phyloP scores from a whole-genome alignment of 2,329 filamentous ascomycete species.

The Sporothrix pallida region DNA sequence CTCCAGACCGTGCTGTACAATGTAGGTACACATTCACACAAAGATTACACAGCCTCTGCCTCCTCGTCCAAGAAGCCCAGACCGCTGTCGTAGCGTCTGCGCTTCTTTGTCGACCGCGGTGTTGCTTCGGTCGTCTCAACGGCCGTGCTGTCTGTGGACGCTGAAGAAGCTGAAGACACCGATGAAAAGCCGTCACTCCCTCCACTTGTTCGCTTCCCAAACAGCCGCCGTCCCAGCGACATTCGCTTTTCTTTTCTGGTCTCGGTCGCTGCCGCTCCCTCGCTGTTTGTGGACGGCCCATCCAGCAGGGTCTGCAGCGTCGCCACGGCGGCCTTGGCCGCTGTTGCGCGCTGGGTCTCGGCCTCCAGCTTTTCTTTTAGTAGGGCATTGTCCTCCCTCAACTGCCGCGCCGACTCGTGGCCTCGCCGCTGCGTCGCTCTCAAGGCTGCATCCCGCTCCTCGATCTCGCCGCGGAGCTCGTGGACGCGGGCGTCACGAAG shows the following conservation, averaged over 20 bases:
- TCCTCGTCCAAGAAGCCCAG: conserved; percentile 61
- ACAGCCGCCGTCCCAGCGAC: conserved; percentile 4
- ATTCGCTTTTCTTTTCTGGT: neutral
- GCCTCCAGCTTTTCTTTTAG: conserved; percentile 47
- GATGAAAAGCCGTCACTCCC: too few relatives aligned
- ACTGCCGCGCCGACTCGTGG: conserved; percentile 48
- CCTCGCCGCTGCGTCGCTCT: conserved; percentile 49
- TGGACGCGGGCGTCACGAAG: conserved; percentile 57
- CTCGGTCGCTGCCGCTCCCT: neutral
- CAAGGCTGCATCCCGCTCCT: conserved; percentile 53
- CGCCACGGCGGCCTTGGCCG: conserved; percentile 53
- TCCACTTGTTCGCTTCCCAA: neutral
- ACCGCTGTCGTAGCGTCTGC: conserved; percentile 60
- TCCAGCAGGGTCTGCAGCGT: conserved; percentile 56
- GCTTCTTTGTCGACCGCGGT: conserved; percentile 46
- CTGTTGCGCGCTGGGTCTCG: conserved; percentile 50
- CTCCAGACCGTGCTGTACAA: neutral
- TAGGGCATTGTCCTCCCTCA: conserved; percentile 55
- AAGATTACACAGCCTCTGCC: neutral
- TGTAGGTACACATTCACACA: neutral
- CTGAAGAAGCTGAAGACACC: too few relatives aligned
- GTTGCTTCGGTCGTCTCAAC: neutral
- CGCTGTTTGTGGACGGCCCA: neutral
- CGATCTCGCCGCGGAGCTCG: conserved; percentile 57
- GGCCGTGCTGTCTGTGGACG: neutral